A percentile compares a stretch with the other conserved stretches of the same genome.
These are phyloP conservation scores for Flaveria robusta DNA, from an alignment of 129 eudicot species.

Conservation along the genomic window DNA sequence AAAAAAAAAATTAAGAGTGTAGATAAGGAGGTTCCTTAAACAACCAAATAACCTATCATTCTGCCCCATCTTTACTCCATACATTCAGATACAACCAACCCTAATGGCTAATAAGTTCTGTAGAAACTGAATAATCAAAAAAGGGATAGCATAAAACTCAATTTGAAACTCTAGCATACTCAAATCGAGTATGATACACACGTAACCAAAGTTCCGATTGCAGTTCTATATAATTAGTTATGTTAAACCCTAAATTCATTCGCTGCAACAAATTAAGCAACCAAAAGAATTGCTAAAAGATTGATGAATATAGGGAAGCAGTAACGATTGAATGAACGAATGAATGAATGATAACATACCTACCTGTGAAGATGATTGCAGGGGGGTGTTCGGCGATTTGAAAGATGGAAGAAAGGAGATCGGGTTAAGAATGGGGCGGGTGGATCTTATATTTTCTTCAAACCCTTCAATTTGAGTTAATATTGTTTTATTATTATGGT, in stretches of 20 bases:
- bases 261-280: background rate
- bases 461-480: too few relatives aligned
- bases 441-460: too few relatives aligned
- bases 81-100: too few relatives aligned
- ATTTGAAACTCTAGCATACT: constrained; percentile 13
- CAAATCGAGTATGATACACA: constrained; percentile 2
- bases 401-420: constrained; percentile 22
- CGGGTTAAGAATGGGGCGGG: background rate
- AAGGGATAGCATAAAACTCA: constrained; percentile 10
- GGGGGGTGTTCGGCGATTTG: constrained; percentile 13
- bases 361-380: constrained; percentile 22
- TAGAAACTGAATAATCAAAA: background rate
- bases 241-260: constrained; percentile 22
- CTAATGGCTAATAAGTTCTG: background rate
- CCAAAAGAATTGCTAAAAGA: background rate
- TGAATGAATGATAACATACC: constrained; percentile 7
- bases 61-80: too few relatives aligned
- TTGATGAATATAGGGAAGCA: constrained; percentile 1
- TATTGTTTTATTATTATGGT: too few relatives aligned
- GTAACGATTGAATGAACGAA: constrained; percentile 7
- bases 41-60: too few relatives aligned
- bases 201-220: constrained; percentile 6
- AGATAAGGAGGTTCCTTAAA: too few relatives aligned
- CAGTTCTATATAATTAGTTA: background rate
- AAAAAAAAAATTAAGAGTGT: too few relatives aligned